Evolutionary conservation across 2,329 filamentous ascomycete genomes (phyloP), one percentile per base, ranked within the genome.

Genomic region (Zymoseptoria pseudotritici): DNA sequence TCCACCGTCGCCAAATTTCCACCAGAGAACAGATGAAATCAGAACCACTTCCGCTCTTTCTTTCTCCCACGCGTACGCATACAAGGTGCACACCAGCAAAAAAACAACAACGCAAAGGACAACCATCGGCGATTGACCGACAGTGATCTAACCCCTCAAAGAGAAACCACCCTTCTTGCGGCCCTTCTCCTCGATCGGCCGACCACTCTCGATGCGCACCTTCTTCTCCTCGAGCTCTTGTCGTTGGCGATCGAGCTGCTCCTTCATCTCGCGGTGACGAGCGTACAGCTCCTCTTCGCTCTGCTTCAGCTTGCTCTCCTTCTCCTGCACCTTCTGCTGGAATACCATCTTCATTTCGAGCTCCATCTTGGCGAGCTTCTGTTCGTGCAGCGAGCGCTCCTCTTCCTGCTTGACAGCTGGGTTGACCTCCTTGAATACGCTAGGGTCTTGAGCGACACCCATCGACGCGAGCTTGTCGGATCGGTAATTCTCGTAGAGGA

Each of bases 311-410:
- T 99, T 99, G 85, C 91, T 96, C 81, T 99, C 94, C 83, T 99
- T 99, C 79, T 99, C 94, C 67, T 91, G 87, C 31, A 99, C 94
- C 88, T 99, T 99, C 77, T 99, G 94, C 78, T 97, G 94, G 91
- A 99, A 99, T 69, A 99, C 94, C 90, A 97, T 96, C 90, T 99
- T 99, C 94, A 99, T 99, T 79, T 99, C 94, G 73, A 91, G 87
- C 79, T 99, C 94, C 94, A 99, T 99, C 90, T 99, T 99, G 78
- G 93, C 91, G 70, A 99, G 90, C 84, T 99, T 99, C 84, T 97
- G 92, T 81, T 99, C 94, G 84, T 99, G 94, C 69, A 99, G 83
- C 66, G 90, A 88, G 72, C 94, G 91, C 83, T 99, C 94, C 81
- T 99, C 94, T 78, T 99, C 94, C 80, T 99, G 94, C 88, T 99